Percentiles rank a stretch among this genome's conserved stretches.
These are phyloP conservation scores for Xylariales sp. DNA, from an alignment of 2,329 filamentous ascomycete species.

Conservation along the genomic window DNA sequence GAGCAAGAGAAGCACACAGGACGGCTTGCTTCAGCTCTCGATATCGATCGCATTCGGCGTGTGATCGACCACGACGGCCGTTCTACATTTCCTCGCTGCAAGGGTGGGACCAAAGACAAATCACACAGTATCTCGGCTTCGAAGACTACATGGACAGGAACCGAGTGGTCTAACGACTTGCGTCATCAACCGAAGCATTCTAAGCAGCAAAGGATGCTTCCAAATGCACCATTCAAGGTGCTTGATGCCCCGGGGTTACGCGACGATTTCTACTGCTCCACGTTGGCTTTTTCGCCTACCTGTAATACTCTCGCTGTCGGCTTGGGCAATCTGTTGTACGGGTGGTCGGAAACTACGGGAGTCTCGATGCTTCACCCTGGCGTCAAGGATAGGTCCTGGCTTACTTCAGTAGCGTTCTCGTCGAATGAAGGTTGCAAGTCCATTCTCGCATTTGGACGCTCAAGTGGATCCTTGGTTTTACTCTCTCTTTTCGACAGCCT, in stretches of 20 bases:
- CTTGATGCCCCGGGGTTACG: conserved; percentile 84
- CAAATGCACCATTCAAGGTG: conserved; percentile 75
- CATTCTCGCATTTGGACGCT: conserved; percentile 81
- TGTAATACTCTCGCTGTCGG: conserved; percentile 78
- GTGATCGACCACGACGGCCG: conserved; percentile 53
- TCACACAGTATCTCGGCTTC: conserved; percentile 12
- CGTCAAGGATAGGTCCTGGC: conserved; percentile 46
- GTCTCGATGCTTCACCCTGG: conserved; percentile 52
- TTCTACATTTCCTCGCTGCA: conserved; percentile 24
- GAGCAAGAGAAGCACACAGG: conserved; percentile 66
- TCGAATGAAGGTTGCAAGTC: conserved; percentile 68
- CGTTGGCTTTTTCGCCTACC: conserved; percentile 77
- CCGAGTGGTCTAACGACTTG: conserved; percentile 32
- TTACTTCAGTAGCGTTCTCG: conserved; percentile 89
- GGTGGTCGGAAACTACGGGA: conserved; percentile 77
- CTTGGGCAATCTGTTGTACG: conserved; percentile 72
- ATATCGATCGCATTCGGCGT: conserved; percentile 66
- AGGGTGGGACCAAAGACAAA: conserved; percentile 25
- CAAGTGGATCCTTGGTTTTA: conserved; percentile 69
- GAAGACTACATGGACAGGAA: conserved; percentile 38
- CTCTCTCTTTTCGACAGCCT: conserved; percentile 69
- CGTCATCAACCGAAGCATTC: conserved; percentile 2
- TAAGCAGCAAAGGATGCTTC: conserved; percentile 45
- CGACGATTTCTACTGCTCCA: conserved; percentile 93
- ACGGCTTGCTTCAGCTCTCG: conserved; percentile 73